Percentiles rank a stretch among this genome's conserved stretches.
These are phyloP conservation scores for Fusarium subtropicale DNA, from an alignment of 2,329 filamentous ascomycete genomes.

Conservation along the genomic window DNA sequence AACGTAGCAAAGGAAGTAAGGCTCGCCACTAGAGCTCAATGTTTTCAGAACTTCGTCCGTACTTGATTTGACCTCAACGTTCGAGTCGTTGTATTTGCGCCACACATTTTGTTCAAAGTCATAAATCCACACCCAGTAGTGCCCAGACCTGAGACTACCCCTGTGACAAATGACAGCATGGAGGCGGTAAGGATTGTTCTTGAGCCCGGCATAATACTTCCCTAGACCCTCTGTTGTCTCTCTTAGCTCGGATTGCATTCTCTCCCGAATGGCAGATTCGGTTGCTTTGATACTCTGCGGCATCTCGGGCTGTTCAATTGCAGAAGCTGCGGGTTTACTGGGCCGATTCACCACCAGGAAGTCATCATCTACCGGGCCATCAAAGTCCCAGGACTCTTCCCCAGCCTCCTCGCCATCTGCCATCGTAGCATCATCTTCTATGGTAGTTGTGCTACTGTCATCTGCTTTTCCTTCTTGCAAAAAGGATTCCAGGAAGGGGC, in stretches of 20 bases:
- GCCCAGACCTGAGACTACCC: conserved; percentile 77
- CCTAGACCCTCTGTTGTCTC: conserved; percentile 47
- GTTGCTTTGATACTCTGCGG: conserved; percentile 35
- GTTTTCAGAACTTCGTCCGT: conserved; percentile 75
- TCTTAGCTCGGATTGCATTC: conserved; percentile 58
- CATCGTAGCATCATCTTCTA: conserved; percentile 11
- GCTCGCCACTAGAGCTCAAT: conserved; percentile 76
- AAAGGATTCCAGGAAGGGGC: conserved; percentile 48
- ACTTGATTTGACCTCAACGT: conserved; percentile 76
- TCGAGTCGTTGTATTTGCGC: conserved; percentile 94
- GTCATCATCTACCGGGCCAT: conserved; percentile 54
- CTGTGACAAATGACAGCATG: conserved; percentile 95
- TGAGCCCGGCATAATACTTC: conserved; percentile 61
- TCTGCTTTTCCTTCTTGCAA: background rate
- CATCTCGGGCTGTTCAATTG: conserved; percentile 3
- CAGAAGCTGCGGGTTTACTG: background rate
- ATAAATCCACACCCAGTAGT: conserved; percentile 97
- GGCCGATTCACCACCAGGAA: conserved; percentile 48
- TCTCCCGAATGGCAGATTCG: conserved; percentile 54
- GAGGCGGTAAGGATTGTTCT: conserved; percentile 79
- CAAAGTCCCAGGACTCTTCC: conserved; percentile 54
- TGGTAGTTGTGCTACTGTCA: background rate
- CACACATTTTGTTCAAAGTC: conserved; percentile 86
- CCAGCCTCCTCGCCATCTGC: conserved; percentile 1
- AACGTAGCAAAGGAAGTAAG: conserved; percentile 88